These are phyloP conservation scores for Pythium periplocum DNA, from an alignment of 352 stramenopile species.

Conservation along the genomic window DNA sequence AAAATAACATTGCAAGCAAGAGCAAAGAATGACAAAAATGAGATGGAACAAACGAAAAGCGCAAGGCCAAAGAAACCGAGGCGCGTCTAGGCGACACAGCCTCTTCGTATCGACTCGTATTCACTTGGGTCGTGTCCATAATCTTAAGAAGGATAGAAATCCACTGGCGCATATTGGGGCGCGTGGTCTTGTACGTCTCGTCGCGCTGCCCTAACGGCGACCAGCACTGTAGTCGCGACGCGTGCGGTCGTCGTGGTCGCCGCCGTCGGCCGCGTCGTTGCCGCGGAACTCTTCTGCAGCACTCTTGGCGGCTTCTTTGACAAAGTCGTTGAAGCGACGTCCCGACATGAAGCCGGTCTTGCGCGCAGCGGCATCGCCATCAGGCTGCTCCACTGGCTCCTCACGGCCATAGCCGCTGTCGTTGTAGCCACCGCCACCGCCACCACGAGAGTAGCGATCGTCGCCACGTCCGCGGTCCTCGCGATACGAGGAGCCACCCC, in stretches of 20 bases:
- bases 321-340: slow-evolving; percentile 15
- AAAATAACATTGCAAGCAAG: no score
- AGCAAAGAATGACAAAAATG: no score
- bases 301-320: slow-evolving; percentile 19
- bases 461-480: slow-evolving; percentile 8
- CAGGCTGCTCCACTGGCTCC: slow-evolving; percentile 7
- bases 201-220: slow-evolving; percentile 4
- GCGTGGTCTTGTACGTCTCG: no score
- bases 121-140: slow-evolving; percentile 2
- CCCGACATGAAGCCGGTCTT: slow-evolving; percentile 16
- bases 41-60: no score
- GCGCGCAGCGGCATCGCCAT: not conserved
- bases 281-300: slow-evolving; percentile 14
- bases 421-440: slow-evolving; percentile 6
- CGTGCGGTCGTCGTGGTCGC: slow-evolving; percentile 53
- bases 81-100: no score
- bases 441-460: slow-evolving; percentile 14
- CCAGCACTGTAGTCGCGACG: slow-evolving; percentile 32
- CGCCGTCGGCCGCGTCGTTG: slow-evolving; percentile 12
- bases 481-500: slow-evolving; percentile 5
- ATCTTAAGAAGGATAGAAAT: no score
- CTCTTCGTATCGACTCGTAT: slow-evolving; percentile 28
- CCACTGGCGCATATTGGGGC: no score
- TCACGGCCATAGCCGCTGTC: not conserved
- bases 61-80: no score